Evolutionary conservation across 495 filamentous ascomycete genomes (phyloP).

Genomic region (Hyaloscypha hepaticicola): DNA sequence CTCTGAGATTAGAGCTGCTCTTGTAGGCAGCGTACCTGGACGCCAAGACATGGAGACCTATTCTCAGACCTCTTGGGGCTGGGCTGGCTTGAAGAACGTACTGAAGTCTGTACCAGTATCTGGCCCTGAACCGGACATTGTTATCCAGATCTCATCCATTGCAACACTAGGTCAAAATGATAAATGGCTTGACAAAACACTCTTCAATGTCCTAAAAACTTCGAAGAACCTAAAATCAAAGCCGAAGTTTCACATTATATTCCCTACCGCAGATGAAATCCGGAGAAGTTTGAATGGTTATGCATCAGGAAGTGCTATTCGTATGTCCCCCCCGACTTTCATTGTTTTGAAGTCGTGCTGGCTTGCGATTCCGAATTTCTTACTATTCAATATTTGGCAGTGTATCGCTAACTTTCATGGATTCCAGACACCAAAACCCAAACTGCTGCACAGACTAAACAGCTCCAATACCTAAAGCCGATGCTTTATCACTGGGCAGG

Average conservation of each 20-base stretch:
- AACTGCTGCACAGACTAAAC: constrained; percentile 65
- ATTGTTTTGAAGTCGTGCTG: background rate
- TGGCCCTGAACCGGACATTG: constrained; percentile 52
- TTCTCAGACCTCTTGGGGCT: constrained; percentile 65
- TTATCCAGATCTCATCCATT: constrained; percentile 79
- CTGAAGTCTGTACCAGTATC: constrained; percentile 52
- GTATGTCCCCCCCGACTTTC: background rate
- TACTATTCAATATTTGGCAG: no score
- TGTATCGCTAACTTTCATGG: background rate
- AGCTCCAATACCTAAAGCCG: constrained; percentile 71
- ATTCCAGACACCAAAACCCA: constrained; percentile 62
- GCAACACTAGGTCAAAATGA: constrained; percentile 74
- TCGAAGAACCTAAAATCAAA: constrained; percentile 35
- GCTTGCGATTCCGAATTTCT: no score
- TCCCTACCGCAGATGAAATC: constrained; percentile 78
- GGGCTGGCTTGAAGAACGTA: constrained; percentile 62
- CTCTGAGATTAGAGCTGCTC: constrained; percentile 61
- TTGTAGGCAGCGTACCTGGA: constrained; percentile 76
- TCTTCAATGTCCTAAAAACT: constrained; percentile 46
- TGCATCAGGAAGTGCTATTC: constrained; percentile 73
- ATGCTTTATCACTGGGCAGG: constrained; percentile 71
- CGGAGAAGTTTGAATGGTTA: constrained; percentile 80
- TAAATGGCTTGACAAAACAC: constrained; percentile 67
- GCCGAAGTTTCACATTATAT: constrained; percentile 61
- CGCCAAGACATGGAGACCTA: constrained; percentile 51